phyloP scores from a whole-genome alignment of 768 basidiomycete genomes.

The Psilocybe cubensis region DNA sequence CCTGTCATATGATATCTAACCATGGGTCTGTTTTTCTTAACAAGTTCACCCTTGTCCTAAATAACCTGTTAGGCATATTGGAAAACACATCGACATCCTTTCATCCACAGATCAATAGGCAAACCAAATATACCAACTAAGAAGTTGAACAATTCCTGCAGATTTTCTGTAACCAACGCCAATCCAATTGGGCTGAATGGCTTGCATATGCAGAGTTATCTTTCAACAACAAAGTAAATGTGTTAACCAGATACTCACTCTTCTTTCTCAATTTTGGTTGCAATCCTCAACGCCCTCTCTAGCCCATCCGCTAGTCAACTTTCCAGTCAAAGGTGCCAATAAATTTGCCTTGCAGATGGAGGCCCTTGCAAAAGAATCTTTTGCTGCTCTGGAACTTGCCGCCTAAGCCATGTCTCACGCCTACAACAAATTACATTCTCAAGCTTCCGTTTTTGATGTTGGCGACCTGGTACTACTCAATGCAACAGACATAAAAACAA shows the following conservation, averaged over 20 bases:
- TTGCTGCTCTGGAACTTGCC: slow-evolving; percentile 16
- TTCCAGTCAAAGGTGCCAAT: slow-evolving; percentile 15
- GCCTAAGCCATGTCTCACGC: slow-evolving; percentile 13
- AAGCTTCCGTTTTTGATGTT: slow-evolving; percentile 4
- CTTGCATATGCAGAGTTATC: slow-evolving; percentile 18
- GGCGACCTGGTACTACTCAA: slow-evolving; percentile 28
- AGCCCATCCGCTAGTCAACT: slow-evolving; percentile 1
- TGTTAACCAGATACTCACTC: slow-evolving; percentile 15
- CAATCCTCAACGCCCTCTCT: slow-evolving; percentile 24
- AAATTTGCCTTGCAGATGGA: slow-evolving; percentile 24
- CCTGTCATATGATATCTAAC: slow-evolving; percentile 3
- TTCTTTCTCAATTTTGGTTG: slow-evolving; percentile 24
- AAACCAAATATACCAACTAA: slow-evolving; percentile 24
- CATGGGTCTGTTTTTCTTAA: slow-evolving; percentile 26
- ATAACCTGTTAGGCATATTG: slow-evolving; percentile 11
- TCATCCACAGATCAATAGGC: slow-evolving; percentile 25
- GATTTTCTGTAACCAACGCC: slow-evolving; percentile 16
- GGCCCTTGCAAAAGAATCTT: slow-evolving; percentile 17
- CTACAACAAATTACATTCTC: not conserved
- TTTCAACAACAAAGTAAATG: slow-evolving; percentile 17
- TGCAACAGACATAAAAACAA: slow-evolving; percentile 15
- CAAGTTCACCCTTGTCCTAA: slow-evolving; percentile 21
- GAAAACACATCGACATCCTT: slow-evolving; percentile 7
- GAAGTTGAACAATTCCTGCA: slow-evolving; percentile 24
- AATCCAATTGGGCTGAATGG: slow-evolving; percentile 12